These are phyloP conservation scores for Kurtzmaniella quercitrusa DNA, from an alignment of 1,139 yeast species.

Conservation along the genomic window DNA sequence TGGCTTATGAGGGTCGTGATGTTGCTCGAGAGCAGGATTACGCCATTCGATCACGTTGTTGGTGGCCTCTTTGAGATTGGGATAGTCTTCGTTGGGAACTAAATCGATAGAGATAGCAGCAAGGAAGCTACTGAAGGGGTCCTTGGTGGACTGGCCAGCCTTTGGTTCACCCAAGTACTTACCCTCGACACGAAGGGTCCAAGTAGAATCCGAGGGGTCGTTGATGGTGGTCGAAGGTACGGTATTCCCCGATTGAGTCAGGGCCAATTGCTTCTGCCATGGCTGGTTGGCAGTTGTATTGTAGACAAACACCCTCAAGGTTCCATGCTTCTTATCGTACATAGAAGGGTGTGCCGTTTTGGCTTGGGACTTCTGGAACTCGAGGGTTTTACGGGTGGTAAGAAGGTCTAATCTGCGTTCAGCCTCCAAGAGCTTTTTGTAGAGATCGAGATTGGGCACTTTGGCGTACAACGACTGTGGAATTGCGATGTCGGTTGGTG, in stretches of 20 bases:
- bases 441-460: constrained; percentile 71
- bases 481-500: constrained; percentile 71
- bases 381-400: constrained; percentile 77
- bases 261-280: constrained; percentile 64
- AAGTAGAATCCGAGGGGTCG: constrained; percentile 45
- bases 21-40: constrained; percentile 18
- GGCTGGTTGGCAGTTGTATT: constrained; percentile 84
- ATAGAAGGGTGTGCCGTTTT: constrained; percentile 42
- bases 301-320: constrained; percentile 75
- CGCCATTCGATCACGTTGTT: constrained; percentile 43
- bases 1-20: constrained; percentile 23
- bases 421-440: constrained; percentile 67
- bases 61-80: constrained; percentile 27
- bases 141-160: constrained; percentile 20
- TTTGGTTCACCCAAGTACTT: constrained; percentile 45
- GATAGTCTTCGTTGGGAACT: constrained; percentile 39
- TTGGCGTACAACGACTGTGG: constrained; percentile 56
- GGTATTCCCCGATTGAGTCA: constrained; percentile 20
- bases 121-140: constrained; percentile 66
- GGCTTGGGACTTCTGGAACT: constrained; percentile 69
- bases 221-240: constrained; percentile 14
- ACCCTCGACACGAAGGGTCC: constrained; percentile 92
- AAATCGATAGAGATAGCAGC: constrained; percentile 83
- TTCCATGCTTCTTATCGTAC: constrained; percentile 46
- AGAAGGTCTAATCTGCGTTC: constrained; percentile 79